A percentile compares a stretch with the other conserved stretches of the same genome.
Conservation (phyloP, 345 rosid species). For the Brassica cretica region DNA sequence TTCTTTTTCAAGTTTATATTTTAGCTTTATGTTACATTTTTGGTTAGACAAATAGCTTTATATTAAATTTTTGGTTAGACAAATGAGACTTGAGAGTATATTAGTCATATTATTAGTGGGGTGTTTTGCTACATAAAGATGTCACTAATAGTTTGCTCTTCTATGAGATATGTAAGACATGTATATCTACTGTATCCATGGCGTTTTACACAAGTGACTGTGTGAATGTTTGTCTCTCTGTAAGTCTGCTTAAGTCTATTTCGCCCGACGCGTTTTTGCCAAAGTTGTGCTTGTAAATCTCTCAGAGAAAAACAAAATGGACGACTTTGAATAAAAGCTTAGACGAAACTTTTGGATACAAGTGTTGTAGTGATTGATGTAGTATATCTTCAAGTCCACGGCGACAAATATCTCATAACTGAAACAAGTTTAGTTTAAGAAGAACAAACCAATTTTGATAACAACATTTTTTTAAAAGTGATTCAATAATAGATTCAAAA, state of each 20-base stretch:
- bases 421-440: not conserved
- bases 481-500: not conserved
- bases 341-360: not conserved
- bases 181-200: not conserved
- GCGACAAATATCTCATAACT: not conserved
- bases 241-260: conserved; percentile 20
- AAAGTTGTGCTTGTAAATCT: conserved; percentile 2
- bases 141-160: not conserved
- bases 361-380: conserved; percentile 14
- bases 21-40: not conserved
- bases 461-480: not conserved
- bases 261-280: conserved; percentile 31
- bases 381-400: conserved; percentile 17
- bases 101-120: not conserved
- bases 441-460: conserved; percentile 19
- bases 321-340: conserved; percentile 14
- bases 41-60: not conserved
- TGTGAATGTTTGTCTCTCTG: conserved; percentile 19
- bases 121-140: not conserved
- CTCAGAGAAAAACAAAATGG: not conserved
- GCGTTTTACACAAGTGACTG: not conserved
- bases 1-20: not conserved
- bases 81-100: not conserved
- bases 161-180: not conserved
- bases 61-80: not conserved